Evolutionary conservation across 2,329 filamentous ascomycete species (phyloP).

Genomic region (Beauveria sp.): DNA sequence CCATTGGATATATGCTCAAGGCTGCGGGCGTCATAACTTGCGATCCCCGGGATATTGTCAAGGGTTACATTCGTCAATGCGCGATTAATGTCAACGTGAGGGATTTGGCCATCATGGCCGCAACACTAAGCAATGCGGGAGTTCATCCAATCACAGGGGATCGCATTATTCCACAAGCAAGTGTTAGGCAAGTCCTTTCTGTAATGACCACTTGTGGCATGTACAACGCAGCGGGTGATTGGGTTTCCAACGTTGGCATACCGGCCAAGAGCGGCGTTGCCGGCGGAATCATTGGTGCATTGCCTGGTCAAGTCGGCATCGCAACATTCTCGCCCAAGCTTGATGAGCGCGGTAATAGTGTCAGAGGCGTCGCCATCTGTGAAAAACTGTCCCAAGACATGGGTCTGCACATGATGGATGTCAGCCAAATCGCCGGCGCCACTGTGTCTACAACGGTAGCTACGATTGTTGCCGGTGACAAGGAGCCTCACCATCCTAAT

Average conservation of each 20-base stretch:
- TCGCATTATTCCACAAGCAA: slow-evolving; percentile 26
- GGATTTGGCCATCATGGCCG: slow-evolving; percentile 32
- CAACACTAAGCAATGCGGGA: slow-evolving; percentile 29
- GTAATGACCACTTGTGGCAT: slow-evolving; percentile 35
- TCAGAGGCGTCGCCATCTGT: slow-evolving; percentile 25
- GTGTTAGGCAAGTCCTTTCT: slow-evolving; percentile 31
- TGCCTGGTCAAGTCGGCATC: slow-evolving; percentile 25
- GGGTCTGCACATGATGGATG: slow-evolving; percentile 29
- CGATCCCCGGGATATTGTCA: slow-evolving; percentile 27
- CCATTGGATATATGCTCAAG: slow-evolving; percentile 33
- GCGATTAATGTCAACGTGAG: slow-evolving; percentile 33
- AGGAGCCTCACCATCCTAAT: slow-evolving; percentile 20
- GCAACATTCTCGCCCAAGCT: slow-evolving; percentile 25
- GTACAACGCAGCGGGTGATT: slow-evolving; percentile 33
- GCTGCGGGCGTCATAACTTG: slow-evolving; percentile 29
- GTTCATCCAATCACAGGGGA: slow-evolving; percentile 26
- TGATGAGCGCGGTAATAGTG: slow-evolving; percentile 26
- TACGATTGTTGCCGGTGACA: slow-evolving; percentile 21
- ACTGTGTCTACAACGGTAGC: slow-evolving; percentile 22
- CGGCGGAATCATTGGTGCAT: slow-evolving; percentile 25
- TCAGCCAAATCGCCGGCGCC: slow-evolving; percentile 23
- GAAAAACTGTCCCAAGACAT: slow-evolving; percentile 24
- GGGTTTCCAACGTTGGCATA: slow-evolving; percentile 30
- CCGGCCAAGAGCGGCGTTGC: slow-evolving; percentile 30
- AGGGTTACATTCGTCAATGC: slow-evolving; percentile 32